These are phyloP conservation scores for Ceratobasidium sp. DNA, from an alignment of 1,284 basidiomycete species.

Conservation along the genomic window DNA sequence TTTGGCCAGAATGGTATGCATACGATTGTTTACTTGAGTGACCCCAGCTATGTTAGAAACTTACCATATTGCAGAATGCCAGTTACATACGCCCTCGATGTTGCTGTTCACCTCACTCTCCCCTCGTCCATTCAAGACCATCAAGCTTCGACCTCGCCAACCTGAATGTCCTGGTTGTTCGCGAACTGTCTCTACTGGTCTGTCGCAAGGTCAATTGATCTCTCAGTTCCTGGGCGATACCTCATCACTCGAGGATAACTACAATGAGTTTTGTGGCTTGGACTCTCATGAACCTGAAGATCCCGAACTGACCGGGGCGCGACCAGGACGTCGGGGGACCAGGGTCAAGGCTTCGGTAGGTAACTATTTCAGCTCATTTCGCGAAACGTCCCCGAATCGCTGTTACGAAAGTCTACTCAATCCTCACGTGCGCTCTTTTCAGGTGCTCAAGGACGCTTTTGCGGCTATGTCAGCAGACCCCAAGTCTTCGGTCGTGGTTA, in stretches of 20 bases:
- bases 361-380: not conserved
- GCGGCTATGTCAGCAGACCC: constrained; percentile 42
- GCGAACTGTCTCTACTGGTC: not conserved
- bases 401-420: not conserved
- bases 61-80: constrained; percentile 54
- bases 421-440: not conserved
- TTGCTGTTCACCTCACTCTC: constrained; percentile 77
- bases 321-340: constrained; percentile 49
- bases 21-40: constrained; percentile 23
- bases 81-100: constrained; percentile 58
- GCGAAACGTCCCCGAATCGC: not conserved
- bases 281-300: constrained; percentile 55
- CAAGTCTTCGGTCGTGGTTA: constrained; percentile 52
- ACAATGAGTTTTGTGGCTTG: constrained; percentile 80
- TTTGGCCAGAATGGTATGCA: constrained; percentile 65
- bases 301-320: constrained; percentile 63
- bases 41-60: not conserved
- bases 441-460: constrained; percentile 57
- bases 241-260: constrained; percentile 52
- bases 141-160: constrained; percentile 77
- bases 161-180: constrained; percentile 46
- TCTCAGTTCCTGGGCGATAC: constrained; percentile 7
- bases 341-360: constrained; percentile 62
- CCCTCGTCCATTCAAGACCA: constrained; percentile 75
- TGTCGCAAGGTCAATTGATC: not conserved